Conservation (phyloP, 1,284 basidiomycete species). For the Lentinula novae-zelandiae region DNA sequence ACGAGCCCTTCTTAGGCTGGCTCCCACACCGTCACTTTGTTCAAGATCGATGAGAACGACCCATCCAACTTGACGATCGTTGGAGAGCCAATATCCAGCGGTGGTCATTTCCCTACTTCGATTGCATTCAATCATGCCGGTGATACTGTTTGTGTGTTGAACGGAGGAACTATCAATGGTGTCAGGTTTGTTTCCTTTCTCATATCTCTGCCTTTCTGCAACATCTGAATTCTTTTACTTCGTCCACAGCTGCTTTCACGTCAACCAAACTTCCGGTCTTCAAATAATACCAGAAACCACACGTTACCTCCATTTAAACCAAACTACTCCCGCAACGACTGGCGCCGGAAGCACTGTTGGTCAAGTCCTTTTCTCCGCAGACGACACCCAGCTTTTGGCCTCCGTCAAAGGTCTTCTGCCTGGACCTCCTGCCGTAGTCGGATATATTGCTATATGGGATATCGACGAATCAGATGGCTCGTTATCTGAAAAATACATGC, state of each 20-base stretch:
- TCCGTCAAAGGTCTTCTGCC: slow-evolving; percentile 37
- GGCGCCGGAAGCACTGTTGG: slow-evolving; percentile 36
- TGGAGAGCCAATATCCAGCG: slow-evolving; percentile 35
- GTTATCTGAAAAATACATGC: slow-evolving; percentile 18
- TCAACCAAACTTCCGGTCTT: slow-evolving; percentile 37
- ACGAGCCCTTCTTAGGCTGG: slow-evolving; percentile 29
- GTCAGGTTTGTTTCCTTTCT: slow-evolving; percentile 30
- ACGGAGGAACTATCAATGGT: slow-evolving; percentile 41
- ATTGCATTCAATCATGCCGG: slow-evolving; percentile 38
- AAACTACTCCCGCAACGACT: slow-evolving; percentile 36
- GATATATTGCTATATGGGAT: slow-evolving; percentile 32
- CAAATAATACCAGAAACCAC: slow-evolving; percentile 28
- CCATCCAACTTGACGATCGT: slow-evolving; percentile 36
- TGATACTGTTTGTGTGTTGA: slow-evolving; percentile 38
- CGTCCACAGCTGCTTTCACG: slow-evolving; percentile 34
- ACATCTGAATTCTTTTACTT: not conserved
- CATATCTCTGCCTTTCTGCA: not conserved
- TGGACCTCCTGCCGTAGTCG: slow-evolving; percentile 16
- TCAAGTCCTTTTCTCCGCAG: slow-evolving; percentile 41
- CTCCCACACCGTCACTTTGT: slow-evolving; percentile 43
- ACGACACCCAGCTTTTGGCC: slow-evolving; percentile 37
- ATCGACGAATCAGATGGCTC: slow-evolving; percentile 21
- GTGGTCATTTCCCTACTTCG: slow-evolving; percentile 46
- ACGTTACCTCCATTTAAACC: slow-evolving; percentile 37
- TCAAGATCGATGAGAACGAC: slow-evolving; percentile 37